Conservation (phyloP, 192 early-diverging fungal genomes). For the Endogone sp. region DNA sequence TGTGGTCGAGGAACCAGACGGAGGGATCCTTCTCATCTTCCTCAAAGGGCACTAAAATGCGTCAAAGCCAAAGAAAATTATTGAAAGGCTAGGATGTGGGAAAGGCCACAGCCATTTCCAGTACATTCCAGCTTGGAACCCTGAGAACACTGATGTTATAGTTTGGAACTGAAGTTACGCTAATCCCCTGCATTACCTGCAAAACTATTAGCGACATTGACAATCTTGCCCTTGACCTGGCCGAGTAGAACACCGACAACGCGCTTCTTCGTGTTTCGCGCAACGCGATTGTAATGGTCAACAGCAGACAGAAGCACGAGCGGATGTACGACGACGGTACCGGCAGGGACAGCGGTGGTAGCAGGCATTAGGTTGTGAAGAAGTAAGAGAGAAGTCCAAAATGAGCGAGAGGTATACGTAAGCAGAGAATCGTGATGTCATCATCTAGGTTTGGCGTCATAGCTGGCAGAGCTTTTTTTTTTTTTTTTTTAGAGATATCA, state of each 20-base stretch:
- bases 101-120: background rate
- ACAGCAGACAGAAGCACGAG: conserved; percentile 97
- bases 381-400: background rate
- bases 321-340: conserved; percentile 88
- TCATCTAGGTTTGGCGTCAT: too few species aligned
- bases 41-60: conserved; percentile 88
- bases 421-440: background rate
- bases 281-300: conserved; percentile 98
- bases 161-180: too few species aligned
- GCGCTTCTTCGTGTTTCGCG: conserved; percentile 91
- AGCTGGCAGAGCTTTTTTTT: too few species aligned
- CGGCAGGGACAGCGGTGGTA: conserved; percentile 40
- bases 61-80: conserved; percentile 12
- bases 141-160: too few species aligned
- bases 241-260: conserved; percentile 96
- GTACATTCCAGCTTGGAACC: background rate
- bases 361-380: background rate
- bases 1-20: conserved; percentile 99
- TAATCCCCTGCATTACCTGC: too few species aligned
- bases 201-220: conserved; percentile 98
- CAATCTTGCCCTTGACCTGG: conserved; percentile 78
- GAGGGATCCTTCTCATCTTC: conserved; percentile 98
- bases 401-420: background rate
- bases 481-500: too few species aligned
- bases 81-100: background rate